Conservation (phyloP, 192 early-diverging fungal species). For the Coemansia sp. region DNA sequence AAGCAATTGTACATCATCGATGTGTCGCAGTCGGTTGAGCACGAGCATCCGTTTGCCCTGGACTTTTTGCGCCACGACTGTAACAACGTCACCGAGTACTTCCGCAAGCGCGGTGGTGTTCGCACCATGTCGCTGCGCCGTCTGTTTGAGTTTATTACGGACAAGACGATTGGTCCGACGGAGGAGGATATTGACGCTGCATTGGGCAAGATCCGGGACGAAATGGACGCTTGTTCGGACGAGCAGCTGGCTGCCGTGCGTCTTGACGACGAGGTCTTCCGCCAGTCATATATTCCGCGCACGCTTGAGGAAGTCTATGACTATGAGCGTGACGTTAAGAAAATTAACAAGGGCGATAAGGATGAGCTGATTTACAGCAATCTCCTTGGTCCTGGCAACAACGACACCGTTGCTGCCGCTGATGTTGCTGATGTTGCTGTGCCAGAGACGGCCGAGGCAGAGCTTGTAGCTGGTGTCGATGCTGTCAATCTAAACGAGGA, state of each 20-base stretch:
- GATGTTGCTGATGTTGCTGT: neutral
- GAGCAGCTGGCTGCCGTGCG: conserved; percentile 57
- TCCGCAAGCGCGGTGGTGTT: conserved; percentile 70
- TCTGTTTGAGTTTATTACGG: conserved; percentile 87
- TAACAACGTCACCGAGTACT: conserved; percentile 90
- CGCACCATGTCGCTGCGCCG: conserved; percentile 76
- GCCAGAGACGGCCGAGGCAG: neutral
- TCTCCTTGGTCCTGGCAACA: conserved; percentile 58
- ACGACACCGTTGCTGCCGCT: conserved; percentile 6
- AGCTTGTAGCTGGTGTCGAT: neutral
- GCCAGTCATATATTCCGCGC: conserved; percentile 87
- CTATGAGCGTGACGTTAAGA: conserved; percentile 77
- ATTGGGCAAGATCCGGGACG: conserved; percentile 63
- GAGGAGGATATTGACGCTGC: conserved; percentile 69
- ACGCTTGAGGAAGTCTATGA: conserved; percentile 89
- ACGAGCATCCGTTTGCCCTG: conserved; percentile 95
- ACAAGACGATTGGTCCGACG: conserved; percentile 57
- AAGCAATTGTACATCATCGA: conserved; percentile 88
- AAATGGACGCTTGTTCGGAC: conserved; percentile 42
- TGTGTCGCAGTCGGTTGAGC: conserved; percentile 98
- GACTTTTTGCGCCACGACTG: conserved; percentile 96
- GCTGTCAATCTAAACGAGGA: neutral
- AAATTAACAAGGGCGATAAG: conserved; percentile 69
- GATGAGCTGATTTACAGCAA: conserved; percentile 60
- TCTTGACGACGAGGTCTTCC: conserved; percentile 88